A percentile compares a stretch with the other conserved stretches of the same genome.
Evolutionary conservation across 2,329 filamentous ascomycete genomes (phyloP).

Genomic region (Meredithiella fracta): DNA sequence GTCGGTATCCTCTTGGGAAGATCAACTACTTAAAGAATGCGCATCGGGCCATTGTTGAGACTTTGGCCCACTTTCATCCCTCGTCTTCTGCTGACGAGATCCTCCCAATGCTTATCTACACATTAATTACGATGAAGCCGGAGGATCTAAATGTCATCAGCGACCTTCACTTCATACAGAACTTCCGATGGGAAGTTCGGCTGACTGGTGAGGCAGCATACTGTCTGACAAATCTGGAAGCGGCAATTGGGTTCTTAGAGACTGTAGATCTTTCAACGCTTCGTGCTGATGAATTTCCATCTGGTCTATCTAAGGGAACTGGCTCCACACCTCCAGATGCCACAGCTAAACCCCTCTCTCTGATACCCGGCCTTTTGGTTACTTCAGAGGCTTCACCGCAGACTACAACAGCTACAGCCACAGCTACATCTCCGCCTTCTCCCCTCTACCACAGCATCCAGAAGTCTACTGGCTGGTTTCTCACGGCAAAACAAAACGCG

Average conservation of each 20-base stretch:
- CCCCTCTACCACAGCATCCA: not conserved
- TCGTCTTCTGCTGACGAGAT: constrained; percentile 94
- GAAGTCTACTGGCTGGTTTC: constrained; percentile 7
- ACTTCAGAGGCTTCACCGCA: constrained; percentile 18
- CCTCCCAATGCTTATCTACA: constrained; percentile 90
- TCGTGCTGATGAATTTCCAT: constrained; percentile 58
- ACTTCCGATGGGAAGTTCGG: constrained; percentile 72
- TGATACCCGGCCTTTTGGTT: constrained; percentile 27
- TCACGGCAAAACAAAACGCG: constrained; percentile 35
- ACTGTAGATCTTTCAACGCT: constrained; percentile 87
- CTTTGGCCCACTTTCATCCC: constrained; percentile 48
- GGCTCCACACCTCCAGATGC: constrained; percentile 35
- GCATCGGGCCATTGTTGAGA: constrained; percentile 90
- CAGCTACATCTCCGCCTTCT: not conserved
- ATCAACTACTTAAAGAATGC: constrained; percentile 73
- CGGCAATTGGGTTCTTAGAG: constrained; percentile 82
- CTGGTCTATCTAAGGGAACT: constrained; percentile 45
- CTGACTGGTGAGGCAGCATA: constrained; percentile 91
- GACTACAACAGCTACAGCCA: not conserved
- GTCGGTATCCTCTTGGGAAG: constrained; percentile 79
- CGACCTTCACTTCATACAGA: constrained; percentile 86
- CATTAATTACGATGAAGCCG: constrained; percentile 76
- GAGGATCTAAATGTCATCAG: constrained; percentile 80
- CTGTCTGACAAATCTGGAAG: constrained; percentile 89
- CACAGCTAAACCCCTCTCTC: constrained; percentile 30